A percentile compares a stretch with the other conserved stretches of the same genome.
These are phyloP conservation scores for Dactylonectria estremocensis DNA, from an alignment of 2,329 filamentous ascomycete genomes.

Conservation along the genomic window DNA sequence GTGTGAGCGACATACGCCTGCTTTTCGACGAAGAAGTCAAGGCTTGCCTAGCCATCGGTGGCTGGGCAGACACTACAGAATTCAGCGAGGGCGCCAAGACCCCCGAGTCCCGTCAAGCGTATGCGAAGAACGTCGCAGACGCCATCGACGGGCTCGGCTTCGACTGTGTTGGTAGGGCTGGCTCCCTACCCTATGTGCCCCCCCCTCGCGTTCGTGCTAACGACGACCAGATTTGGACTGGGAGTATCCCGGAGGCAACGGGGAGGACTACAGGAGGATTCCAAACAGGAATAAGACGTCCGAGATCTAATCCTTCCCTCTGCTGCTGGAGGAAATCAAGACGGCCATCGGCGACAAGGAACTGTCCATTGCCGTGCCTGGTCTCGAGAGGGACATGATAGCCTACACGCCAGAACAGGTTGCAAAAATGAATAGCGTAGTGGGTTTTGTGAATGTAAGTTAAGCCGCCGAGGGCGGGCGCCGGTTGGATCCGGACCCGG, in stretches of 20 bases:
- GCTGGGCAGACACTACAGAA: conserved; percentile 74
- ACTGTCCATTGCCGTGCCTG: conserved; percentile 78
- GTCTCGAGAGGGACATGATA: conserved; percentile 75
- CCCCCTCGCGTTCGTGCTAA: not conserved
- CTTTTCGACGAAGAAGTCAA: conserved; percentile 69
- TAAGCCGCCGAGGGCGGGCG: not conserved
- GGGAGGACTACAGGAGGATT: conserved; percentile 75
- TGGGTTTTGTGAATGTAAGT: conserved; percentile 75
- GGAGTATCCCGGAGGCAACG: conserved; percentile 76
- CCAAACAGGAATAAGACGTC: conserved; percentile 72
- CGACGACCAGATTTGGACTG: conserved; percentile 63
- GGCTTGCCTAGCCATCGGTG: conserved; percentile 75
- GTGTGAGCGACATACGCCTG: conserved; percentile 64
- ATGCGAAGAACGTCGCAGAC: conserved; percentile 70
- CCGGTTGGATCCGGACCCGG: not conserved
- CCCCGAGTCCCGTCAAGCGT: conserved; percentile 62
- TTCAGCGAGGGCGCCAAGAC: conserved; percentile 67
- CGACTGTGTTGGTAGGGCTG: conserved; percentile 69
- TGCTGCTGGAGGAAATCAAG: conserved; percentile 72
- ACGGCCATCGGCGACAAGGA: conserved; percentile 71
- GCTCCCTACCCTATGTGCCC: conserved; percentile 1
- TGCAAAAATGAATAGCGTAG: conserved; percentile 69
- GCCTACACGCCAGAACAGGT: conserved; percentile 72
- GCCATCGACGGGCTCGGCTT: conserved; percentile 70
- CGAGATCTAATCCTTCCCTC: conserved; percentile 75